Conservation (phyloP, 2,329 filamentous ascomycete species). For the Cercospora berteroae region DNA sequence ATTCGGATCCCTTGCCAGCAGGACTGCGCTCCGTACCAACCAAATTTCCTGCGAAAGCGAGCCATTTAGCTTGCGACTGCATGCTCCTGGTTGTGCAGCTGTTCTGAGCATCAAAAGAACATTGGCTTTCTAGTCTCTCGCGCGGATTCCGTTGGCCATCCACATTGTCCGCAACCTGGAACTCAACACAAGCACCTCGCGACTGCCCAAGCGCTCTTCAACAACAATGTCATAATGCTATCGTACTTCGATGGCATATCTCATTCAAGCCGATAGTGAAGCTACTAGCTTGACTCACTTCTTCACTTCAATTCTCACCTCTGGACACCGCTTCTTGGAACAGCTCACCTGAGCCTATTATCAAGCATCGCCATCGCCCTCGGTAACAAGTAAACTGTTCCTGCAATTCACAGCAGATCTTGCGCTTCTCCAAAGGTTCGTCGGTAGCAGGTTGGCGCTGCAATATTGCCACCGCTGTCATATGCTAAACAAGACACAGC, state of each 20-base stretch:
- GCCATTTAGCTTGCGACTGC: slow-evolving; percentile 11
- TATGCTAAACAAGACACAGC: background rate
- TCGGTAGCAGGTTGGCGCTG: background rate
- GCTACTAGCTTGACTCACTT: background rate
- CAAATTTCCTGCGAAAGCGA: slow-evolving; percentile 14
- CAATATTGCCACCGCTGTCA: background rate
- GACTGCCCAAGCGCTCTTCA: background rate
- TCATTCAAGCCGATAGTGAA: background rate
- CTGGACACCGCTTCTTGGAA: background rate
- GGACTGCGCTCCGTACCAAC: slow-evolving; percentile 13
- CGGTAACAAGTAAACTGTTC: background rate
- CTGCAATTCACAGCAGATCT: background rate
- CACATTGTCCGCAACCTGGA: background rate
- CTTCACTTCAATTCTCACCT: background rate
- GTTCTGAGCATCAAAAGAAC: slow-evolving; percentile 5
- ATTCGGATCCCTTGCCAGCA: slow-evolving; percentile 12
- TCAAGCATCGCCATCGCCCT: background rate
- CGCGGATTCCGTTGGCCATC: background rate
- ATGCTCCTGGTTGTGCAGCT: slow-evolving; percentile 10
- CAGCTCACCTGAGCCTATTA: background rate
- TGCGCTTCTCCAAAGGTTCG: background rate
- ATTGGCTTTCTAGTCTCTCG: background rate
- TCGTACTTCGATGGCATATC: background rate
- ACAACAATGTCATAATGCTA: background rate
- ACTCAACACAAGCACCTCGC: background rate